Conservation (phyloP, 208 protist genomes). For the Trypanosoma vivax region DNA sequence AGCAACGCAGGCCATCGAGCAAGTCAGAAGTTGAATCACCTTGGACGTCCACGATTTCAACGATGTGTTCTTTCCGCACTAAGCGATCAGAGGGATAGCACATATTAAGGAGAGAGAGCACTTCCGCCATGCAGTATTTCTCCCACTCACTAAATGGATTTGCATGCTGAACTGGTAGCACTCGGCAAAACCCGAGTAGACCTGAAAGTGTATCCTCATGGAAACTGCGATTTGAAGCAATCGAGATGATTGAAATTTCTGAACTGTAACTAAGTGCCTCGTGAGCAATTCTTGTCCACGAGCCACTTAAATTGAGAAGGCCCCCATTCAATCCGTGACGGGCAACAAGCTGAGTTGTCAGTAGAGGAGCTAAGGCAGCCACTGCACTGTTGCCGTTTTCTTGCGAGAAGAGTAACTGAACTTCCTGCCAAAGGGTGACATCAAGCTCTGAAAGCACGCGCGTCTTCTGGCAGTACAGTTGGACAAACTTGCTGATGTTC, state of each 20-base stretch:
- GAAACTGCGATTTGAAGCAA: constrained; percentile 32
- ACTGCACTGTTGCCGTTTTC: constrained; percentile 15
- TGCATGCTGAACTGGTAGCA: constrained; percentile 32
- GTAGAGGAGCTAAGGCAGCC: constrained; percentile 42
- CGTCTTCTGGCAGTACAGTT: constrained; percentile 45
- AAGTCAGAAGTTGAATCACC: not conserved
- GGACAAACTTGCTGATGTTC: constrained; percentile 36
- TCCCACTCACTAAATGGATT: constrained; percentile 59
- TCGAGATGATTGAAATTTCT: constrained; percentile 44
- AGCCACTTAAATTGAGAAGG: constrained; percentile 33
- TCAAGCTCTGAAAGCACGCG: constrained; percentile 52
- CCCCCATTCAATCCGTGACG: constrained; percentile 51
- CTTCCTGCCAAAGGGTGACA: constrained; percentile 49
- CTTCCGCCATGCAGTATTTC: constrained; percentile 41
- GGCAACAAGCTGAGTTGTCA: constrained; percentile 46
- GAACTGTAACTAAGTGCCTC: constrained; percentile 42
- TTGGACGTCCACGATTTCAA: not conserved
- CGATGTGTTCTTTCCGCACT: not conserved
- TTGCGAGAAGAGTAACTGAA: constrained; percentile 21
- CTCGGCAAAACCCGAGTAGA: constrained; percentile 38
- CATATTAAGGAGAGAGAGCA: constrained; percentile 36
- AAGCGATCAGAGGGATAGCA: constrained; percentile 2
- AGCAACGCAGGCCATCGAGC: constrained; percentile 9
- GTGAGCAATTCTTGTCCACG: constrained; percentile 50
- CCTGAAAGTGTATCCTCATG: constrained; percentile 29